Conservation (phyloP, 495 filamentous ascomycete species). For the Neurospora sp. region DNA sequence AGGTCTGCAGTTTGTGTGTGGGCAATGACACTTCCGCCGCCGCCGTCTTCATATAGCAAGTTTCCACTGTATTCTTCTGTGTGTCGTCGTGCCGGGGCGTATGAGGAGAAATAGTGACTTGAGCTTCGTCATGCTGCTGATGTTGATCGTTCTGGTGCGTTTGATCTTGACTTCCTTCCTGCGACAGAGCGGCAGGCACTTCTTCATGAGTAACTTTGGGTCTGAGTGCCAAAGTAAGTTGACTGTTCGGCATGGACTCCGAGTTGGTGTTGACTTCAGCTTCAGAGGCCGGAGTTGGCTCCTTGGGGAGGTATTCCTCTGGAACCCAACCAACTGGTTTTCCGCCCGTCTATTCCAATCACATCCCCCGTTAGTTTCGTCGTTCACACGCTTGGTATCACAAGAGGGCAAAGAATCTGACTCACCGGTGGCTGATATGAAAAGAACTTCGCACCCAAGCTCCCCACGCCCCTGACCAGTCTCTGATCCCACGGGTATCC, state of each 20-base stretch:
- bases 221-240: not conserved
- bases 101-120: not conserved
- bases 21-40: not conserved
- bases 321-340: constrained; percentile 25
- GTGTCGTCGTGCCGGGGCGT: too few relatives aligned
- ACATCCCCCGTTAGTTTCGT: too few relatives aligned
- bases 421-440: constrained; percentile 30
- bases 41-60: not conserved
- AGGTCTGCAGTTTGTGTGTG: not conserved
- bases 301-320: constrained; percentile 1
- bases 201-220: not conserved
- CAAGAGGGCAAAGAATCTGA: constrained; percentile 1
- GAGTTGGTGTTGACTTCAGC: not conserved
- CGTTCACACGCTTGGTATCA: not conserved
- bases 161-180: not conserved
- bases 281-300: not conserved
- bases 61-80: not conserved
- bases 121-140: not conserved
- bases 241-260: not conserved
- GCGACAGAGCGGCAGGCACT: not conserved
- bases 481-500: constrained; percentile 47
- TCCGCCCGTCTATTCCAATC: constrained; percentile 19
- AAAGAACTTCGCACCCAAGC: constrained; percentile 9
- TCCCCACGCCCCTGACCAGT: constrained; percentile 10
- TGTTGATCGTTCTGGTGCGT: not conserved